Evolutionary conservation across 257 asterid species (phyloP).

Genomic region (Cruciata laevipes): DNA sequence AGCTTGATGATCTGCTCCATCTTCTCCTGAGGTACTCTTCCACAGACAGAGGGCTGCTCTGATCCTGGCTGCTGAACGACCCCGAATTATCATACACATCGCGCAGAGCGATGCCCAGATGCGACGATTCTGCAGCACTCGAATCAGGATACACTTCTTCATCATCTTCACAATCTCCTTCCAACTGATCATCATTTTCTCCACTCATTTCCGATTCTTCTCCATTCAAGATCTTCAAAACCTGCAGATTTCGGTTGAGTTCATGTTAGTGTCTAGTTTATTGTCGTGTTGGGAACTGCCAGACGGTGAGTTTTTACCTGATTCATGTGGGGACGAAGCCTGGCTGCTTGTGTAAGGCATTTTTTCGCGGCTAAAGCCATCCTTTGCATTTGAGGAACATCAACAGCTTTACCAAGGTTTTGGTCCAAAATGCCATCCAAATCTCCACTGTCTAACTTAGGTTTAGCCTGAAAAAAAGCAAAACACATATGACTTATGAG

Average conservation of each 20-base stretch:
- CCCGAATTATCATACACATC: conserved; percentile 51
- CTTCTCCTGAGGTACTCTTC: conserved; percentile 60
- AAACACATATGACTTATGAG: background rate
- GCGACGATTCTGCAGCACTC: conserved; percentile 77
- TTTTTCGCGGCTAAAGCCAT: conserved; percentile 65
- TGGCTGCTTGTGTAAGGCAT: conserved; percentile 81
- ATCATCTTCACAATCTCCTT: conserved; percentile 37
- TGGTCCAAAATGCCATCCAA: conserved; percentile 59
- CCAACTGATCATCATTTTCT: conserved; percentile 26
- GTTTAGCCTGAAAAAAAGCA: conserved; percentile 52
- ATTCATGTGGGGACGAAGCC: conserved; percentile 71
- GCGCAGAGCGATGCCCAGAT: conserved; percentile 64
- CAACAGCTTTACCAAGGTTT: conserved; percentile 33
- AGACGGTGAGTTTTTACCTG: conserved; percentile 34
- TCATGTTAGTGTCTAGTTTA: no score
- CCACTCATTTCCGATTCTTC: conserved; percentile 26
- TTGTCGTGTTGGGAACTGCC: background rate
- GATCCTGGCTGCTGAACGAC: conserved; percentile 68
- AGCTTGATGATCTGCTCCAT: conserved; percentile 74
- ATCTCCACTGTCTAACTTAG: conserved; percentile 57
- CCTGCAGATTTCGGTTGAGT: conserved; percentile 22
- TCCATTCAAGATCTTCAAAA: conserved; percentile 51
- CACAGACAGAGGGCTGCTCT: conserved; percentile 64
- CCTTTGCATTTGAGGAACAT: conserved; percentile 55
- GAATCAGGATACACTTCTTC: conserved; percentile 92